A percentile compares a stretch with the other conserved stretches of the same genome.
Conservation (phyloP, 306 rosid species). For the Dryas alaskensis region DNA sequence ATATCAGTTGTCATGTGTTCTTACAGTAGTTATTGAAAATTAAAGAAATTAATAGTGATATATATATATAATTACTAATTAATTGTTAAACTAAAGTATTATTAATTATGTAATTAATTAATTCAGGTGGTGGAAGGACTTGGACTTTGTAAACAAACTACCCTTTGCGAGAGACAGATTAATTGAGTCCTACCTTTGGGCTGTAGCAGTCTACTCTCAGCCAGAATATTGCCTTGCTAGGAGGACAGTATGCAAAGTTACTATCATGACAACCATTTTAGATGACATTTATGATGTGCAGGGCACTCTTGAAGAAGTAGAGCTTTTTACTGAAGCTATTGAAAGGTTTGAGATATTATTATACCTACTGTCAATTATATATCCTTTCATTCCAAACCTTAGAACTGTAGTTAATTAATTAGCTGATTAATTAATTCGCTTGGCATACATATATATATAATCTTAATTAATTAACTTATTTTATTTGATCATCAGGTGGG, state of each 20-base stretch:
- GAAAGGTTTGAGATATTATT: background rate
- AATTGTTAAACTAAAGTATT: too few species aligned
- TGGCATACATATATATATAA: too few species aligned
- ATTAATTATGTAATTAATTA: too few species aligned
- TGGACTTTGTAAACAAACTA: slow-evolving; percentile 24
- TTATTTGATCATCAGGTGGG: slow-evolving; percentile 6
- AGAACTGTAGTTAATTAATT: too few species aligned
- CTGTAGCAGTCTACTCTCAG: background rate
- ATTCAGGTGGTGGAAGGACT: slow-evolving; percentile 50
- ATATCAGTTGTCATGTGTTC: too few species aligned
- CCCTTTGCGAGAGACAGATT: slow-evolving; percentile 42
- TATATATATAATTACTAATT: too few species aligned
- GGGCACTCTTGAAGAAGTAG: background rate
- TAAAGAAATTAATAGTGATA: too few species aligned
- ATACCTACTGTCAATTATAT: too few species aligned
- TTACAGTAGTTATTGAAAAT: too few species aligned
- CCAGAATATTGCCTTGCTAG: background rate
- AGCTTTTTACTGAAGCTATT: slow-evolving; percentile 1
- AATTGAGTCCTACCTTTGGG: slow-evolving; percentile 1
- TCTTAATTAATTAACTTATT: background rate
- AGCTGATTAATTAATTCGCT: too few species aligned
- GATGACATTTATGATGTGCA: background rate
- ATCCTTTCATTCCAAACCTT: too few species aligned
- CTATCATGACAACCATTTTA: background rate
- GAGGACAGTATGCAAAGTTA: background rate